Evolutionary conservation across 1,284 basidiomycete species (phyloP), one percentile per base, ranked within the genome.

Genomic region (Inonotus hispidus): DNA sequence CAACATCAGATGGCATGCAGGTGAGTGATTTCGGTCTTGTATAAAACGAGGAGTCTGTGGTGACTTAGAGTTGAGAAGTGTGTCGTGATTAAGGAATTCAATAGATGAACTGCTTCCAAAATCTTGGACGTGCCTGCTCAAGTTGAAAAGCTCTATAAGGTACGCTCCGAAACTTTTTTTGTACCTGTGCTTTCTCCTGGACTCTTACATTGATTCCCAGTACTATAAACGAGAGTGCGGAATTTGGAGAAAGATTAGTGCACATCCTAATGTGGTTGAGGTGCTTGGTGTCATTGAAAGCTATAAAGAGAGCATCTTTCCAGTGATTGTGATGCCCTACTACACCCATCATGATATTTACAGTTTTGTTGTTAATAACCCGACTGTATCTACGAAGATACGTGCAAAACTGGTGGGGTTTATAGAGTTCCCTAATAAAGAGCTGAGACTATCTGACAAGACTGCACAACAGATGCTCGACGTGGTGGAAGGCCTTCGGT

Each of bases 151-250:
- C 45, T 47, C n/a, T 47, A 47, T 13, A 19, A 47, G 19, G 45
- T 19, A 25, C 13, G 41, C 13, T 4, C 10, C 13, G 14, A 47
- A 21, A 13, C 4, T 23, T 3, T 23, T 23, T 19, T 21, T 45
- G n/a, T 5, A 19, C n/a, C 21, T 25, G 14, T 41, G 14, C 14
- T 13, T 16, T 14, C 5, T 47, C 21, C 4, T 45, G 43, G 6
- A 6, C 21, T 47, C 16, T 5, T 47, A 19, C 8, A 47, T 3
- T 13, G n/a, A 47, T 3, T 4, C 5, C 8, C 23, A 58, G 56
- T 58, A 58, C 38, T 58, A 49, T n/a, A 35, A 14, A 14, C 56
- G 56, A 1, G 56, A 58, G 23, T 49, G 45, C 29, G 43, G 46
- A 1, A n/a, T 49, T 10, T 52, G 25, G 56, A 49, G 21, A 13